These are phyloP conservation scores for Plantago ovata DNA, from an alignment of 257 asterid species.

Conservation along the genomic window DNA sequence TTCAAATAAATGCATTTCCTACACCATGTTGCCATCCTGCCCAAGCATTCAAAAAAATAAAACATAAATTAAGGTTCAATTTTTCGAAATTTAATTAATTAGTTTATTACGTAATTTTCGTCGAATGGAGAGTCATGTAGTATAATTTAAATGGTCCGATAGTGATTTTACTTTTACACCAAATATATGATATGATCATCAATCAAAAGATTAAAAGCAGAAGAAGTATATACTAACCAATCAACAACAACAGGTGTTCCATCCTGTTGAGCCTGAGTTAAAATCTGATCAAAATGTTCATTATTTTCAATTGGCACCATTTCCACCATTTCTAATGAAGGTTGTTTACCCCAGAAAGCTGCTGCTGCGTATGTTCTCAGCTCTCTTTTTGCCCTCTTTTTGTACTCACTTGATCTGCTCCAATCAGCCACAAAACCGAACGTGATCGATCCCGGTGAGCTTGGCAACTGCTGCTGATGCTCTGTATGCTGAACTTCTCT, in stretches of 20 bases:
- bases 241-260: constrained; percentile 73
- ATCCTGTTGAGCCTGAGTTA: constrained; percentile 46
- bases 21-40: constrained; percentile 98
- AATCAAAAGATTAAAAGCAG: not conserved
- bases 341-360: constrained; percentile 45
- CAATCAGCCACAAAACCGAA: constrained; percentile 41
- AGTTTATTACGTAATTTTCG: too few species aligned
- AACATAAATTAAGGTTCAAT: too few species aligned
- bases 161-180: too few species aligned
- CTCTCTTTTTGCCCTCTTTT: constrained; percentile 30
- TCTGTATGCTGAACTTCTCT: constrained; percentile 46
- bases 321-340: not conserved
- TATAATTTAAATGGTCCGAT: too few species aligned
- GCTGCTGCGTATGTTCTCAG: constrained; percentile 33
- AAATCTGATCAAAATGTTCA: constrained; percentile 58
- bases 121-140: too few species aligned
- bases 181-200: not conserved
- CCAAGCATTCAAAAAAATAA: not conserved
- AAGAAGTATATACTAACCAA: constrained; percentile 35
- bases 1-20: constrained; percentile 89
- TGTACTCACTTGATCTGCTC: constrained; percentile 33
- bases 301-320: constrained; percentile 56
- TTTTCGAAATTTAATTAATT: too few species aligned
- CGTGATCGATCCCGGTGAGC: constrained; percentile 24
- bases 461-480: constrained; percentile 24